Conservation (phyloP, 2,329 filamentous ascomycete species). For the Phymatotrichopsis omnivora region DNA sequence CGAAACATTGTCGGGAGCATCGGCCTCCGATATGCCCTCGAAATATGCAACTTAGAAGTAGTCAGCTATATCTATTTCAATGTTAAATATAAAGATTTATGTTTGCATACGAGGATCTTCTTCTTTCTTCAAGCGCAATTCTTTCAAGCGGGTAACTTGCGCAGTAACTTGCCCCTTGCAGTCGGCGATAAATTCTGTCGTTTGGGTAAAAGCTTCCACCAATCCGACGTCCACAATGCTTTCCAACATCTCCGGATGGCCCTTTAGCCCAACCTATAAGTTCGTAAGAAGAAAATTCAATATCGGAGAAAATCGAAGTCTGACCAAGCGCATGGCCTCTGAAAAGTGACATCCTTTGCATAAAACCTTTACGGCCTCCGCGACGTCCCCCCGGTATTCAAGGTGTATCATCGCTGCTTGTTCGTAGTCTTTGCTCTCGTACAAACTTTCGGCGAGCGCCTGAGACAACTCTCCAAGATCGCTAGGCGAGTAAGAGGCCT, state of each 20-base stretch:
- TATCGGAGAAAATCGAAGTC: neutral
- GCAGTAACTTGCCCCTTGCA: constrained; percentile 76
- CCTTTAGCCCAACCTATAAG: constrained; percentile 45
- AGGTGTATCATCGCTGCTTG: constrained; percentile 69
- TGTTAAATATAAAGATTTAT: neutral
- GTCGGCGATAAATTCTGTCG: constrained; percentile 85
- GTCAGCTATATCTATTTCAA: constrained; percentile 82
- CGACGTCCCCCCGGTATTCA: constrained; percentile 67
- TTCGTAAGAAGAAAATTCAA: constrained; percentile 1
- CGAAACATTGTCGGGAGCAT: constrained; percentile 86
- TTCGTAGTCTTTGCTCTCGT: constrained; percentile 74
- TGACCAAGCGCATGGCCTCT: constrained; percentile 65
- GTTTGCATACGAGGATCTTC: constrained; percentile 70
- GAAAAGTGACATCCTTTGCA: constrained; percentile 83
- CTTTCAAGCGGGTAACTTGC: constrained; percentile 74
- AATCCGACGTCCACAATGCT: constrained; percentile 67
- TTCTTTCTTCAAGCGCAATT: constrained; percentile 68
- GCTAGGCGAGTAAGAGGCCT: constrained; percentile 51
- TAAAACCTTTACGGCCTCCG: constrained; percentile 60
- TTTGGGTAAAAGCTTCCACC: constrained; percentile 66
- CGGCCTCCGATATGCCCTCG: constrained; percentile 43
- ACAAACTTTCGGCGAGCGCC: constrained; percentile 64
- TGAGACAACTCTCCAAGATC: constrained; percentile 60
- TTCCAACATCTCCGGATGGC: constrained; percentile 52
- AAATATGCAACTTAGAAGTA: constrained; percentile 46